Base-by-base conservation (phyloP, 2,329 filamentous ascomycete genomes). In the Diaporthe sp. region DNA sequence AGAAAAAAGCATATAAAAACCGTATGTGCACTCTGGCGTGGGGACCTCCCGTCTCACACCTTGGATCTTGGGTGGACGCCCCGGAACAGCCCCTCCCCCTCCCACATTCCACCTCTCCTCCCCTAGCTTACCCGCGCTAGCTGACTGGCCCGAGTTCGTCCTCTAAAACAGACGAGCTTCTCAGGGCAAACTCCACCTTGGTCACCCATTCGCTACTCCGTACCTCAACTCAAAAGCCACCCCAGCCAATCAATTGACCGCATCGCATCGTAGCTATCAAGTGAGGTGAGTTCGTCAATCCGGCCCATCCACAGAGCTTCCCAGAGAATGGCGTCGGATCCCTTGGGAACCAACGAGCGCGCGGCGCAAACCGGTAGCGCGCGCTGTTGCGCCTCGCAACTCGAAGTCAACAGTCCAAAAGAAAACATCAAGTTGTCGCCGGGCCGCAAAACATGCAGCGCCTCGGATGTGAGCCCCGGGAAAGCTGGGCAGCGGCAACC, bases 151-250 rank as follows among this genome's bases (percentile, higher is more conserved):
- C 65, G 22, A 58, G 59, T 69, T 56, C 73, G 63, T 75, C 73
- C 72, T 74, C 72, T 74, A 61, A 75, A 65, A 74, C 58, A 73
- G 63, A 72, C 72, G 56, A 71, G 71, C 65, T 44, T 70, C 61
- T 68, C 72, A 75, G 63, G 63, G 70, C 72, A 73, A 76, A 75
- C 75, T 76, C 75, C 75, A 76, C 73, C 75, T 71, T 59, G 59
- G 47, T 68, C 63, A 68, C 44, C 63, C 63, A 68, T 68, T 68
- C 63, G 63, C 63, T 68, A 76, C 72, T 76, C 75, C 73, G 70
- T 75, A 72, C 73, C 51, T 72, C 73, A 73, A 71, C 65, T 61
- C 65, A 73, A 75, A 69, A 70, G 70, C 63, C 30, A 63, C 47
- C 42, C 65, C 70, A 75, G 75, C 75, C 75, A 76, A 76, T 76